Conservation (phyloP, 495 filamentous ascomycete genomes). For the Durotheca rogersii region DNA sequence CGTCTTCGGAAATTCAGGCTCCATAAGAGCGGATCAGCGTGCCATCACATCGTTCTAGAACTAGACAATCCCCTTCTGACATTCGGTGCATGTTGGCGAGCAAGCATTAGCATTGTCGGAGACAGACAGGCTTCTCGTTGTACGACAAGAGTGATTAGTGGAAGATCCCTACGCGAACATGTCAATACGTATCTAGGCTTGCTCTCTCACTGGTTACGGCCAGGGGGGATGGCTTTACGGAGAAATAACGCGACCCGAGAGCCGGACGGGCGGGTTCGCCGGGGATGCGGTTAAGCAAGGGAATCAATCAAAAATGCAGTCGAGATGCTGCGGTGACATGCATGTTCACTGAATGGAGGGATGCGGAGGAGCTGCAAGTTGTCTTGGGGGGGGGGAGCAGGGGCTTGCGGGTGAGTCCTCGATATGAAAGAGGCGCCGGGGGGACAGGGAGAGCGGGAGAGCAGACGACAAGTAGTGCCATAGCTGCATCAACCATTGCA, state of each 20-base stretch:
- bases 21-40: background rate
- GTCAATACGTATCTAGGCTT: too few species aligned
- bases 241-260: slow-evolving; percentile 30
- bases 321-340: slow-evolving; percentile 23
- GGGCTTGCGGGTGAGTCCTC: too few species aligned
- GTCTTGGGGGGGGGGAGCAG: too few species aligned
- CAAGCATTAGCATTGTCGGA: too few species aligned
- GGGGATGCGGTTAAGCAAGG: slow-evolving; percentile 20
- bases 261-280: slow-evolving; percentile 29
- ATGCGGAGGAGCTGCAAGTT: slow-evolving; percentile 17
- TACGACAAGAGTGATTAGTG: slow-evolving; percentile 1
- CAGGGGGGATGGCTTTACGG: slow-evolving; percentile 12
- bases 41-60: background rate
- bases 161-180: background rate
- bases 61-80: background rate
- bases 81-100: too few species aligned
- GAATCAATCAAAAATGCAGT: slow-evolving; percentile 20
- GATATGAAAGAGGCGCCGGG: background rate
- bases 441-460: too few species aligned
- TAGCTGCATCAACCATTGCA: too few species aligned
- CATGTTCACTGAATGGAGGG: slow-evolving; percentile 9
- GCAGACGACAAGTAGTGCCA: too few species aligned
- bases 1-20: background rate
- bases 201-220: slow-evolving; percentile 4
- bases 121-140: too few species aligned